Evolutionary conservation across 75 land plant species (phyloP), one percentile per base, ranked within the genome.

Genomic region (Cunninghamia lanceolata): DNA sequence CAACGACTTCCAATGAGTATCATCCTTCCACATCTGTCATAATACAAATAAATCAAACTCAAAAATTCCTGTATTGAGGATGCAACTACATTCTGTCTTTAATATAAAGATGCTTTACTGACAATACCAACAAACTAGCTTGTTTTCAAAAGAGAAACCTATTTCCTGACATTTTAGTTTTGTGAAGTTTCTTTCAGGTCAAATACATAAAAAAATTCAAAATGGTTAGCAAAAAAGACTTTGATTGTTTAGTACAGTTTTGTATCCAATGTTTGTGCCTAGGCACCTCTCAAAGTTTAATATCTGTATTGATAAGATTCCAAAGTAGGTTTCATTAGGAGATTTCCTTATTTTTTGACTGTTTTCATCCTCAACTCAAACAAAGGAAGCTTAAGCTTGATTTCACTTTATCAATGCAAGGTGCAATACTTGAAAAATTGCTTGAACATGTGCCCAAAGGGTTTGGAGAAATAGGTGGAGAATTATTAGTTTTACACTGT

Each of bases 1-100:
- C 13, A 79, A 56, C 71, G 90, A 89, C 66, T 76, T 93, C 87
- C 85, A 47, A 52, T 90, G 87, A 46, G 77, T 38, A 84, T 91
- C 93, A 88, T 94, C 85, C 50, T 84, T 91, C 95, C 95, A 94
- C 3, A 94, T 59, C 95, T 94, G 88, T 70, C 50, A 42, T 25
- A 43, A 11, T 28, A 43, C 82, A 79, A 79, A 43, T 79, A 25
- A 43, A 79, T 42, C 14, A 43, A 79, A 79, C 34, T 71, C 28
- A 79, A 76, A 76, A 76, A 76, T 38, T 76, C 42, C 42, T 76
- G 8, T 76, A 39, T 76, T 17, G 40, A 79, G 47, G n/a, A 79
- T 43, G 46, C 30, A 78, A 9, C 10, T 78, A 1, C 28, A 78
- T 40, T 40, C 21, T 5, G 25, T 77, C 25, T 77, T 4, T 77